Percentiles rank a stretch among this genome's conserved stretches.
phyloP scores from a whole-genome alignment of 352 stramenopile genomes.

The Phytophthora melonis region DNA sequence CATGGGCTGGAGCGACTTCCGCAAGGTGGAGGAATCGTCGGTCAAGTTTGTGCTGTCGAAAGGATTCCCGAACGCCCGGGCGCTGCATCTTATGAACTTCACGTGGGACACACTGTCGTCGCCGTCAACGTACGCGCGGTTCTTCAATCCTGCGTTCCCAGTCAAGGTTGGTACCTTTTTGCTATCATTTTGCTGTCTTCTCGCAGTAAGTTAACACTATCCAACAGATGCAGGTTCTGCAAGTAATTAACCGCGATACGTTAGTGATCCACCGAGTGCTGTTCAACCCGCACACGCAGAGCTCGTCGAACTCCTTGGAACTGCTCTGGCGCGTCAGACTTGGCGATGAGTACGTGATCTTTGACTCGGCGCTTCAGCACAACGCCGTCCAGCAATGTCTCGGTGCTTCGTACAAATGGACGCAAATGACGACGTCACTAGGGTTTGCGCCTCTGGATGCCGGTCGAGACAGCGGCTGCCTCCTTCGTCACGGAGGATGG shows the following conservation, averaged over 20 bases:
- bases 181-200: neutral
- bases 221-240: constrained; percentile 54
- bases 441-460: constrained; percentile 46
- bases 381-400: constrained; percentile 65
- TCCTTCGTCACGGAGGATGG: constrained; percentile 63
- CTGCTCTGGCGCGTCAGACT: constrained; percentile 60
- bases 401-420: constrained; percentile 60
- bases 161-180: constrained; percentile 33
- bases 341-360: constrained; percentile 62
- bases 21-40: constrained; percentile 46
- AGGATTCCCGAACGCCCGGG: constrained; percentile 44
- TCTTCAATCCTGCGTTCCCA: constrained; percentile 50
- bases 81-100: constrained; percentile 47
- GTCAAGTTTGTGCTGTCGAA: constrained; percentile 64
- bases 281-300: constrained; percentile 64
- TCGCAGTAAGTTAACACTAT: neutral
- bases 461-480: constrained; percentile 37
- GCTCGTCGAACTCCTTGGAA: constrained; percentile 63
- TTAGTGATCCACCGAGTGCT: constrained; percentile 65
- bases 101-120: constrained; percentile 46
- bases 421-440: constrained; percentile 56
- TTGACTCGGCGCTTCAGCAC: constrained; percentile 59
- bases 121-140: constrained; percentile 44
- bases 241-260: constrained; percentile 60
- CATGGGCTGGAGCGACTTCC: constrained; percentile 66